Percentiles rank a stretch among this genome's conserved stretches.
These are phyloP conservation scores for Chytriomyces confervae DNA, from an alignment of 192 early-diverging fungal genomes.

Conservation along the genomic window DNA sequence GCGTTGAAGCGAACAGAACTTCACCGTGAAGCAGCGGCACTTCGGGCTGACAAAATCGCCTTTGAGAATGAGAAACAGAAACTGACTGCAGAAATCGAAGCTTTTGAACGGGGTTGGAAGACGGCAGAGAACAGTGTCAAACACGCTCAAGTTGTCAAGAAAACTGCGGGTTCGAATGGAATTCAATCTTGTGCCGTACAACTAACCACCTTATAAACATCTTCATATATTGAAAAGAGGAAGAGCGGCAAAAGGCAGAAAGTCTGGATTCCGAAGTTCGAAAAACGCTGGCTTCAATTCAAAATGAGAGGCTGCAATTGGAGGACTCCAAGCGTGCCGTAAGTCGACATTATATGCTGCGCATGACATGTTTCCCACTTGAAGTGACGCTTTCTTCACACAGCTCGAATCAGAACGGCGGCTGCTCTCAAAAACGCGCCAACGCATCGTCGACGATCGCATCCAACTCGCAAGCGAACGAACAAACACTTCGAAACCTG, in stretches of 20 bases:
- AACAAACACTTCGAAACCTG: neutral
- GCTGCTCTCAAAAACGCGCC: conserved; percentile 4
- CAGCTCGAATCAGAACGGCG: neutral
- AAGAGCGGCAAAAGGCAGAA: conserved; percentile 29
- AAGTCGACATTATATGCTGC: neutral
- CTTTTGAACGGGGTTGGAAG: conserved; percentile 35
- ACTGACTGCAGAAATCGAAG: conserved; percentile 24
- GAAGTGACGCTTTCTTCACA: neutral
- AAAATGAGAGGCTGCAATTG: conserved; percentile 6
- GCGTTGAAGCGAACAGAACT: conserved; percentile 20
- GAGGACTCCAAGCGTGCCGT: conserved; percentile 5
- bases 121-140: conserved; percentile 12
- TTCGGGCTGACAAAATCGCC: conserved; percentile 17
- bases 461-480: conserved; percentile 23
- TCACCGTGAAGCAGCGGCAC: conserved; percentile 22
- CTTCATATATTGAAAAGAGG: neutral
- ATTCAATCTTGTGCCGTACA: neutral
- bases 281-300: neutral
- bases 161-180: conserved; percentile 6
- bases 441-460: conserved; percentile 22
- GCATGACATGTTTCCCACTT: neutral
- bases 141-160: conserved; percentile 2
- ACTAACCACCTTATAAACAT: neutral
- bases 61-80: conserved; percentile 18
- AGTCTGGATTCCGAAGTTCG: conserved; percentile 20